phyloP scores from a whole-genome alignment of 352 stramenopile species.

The Phytophthora lateralis region DNA sequence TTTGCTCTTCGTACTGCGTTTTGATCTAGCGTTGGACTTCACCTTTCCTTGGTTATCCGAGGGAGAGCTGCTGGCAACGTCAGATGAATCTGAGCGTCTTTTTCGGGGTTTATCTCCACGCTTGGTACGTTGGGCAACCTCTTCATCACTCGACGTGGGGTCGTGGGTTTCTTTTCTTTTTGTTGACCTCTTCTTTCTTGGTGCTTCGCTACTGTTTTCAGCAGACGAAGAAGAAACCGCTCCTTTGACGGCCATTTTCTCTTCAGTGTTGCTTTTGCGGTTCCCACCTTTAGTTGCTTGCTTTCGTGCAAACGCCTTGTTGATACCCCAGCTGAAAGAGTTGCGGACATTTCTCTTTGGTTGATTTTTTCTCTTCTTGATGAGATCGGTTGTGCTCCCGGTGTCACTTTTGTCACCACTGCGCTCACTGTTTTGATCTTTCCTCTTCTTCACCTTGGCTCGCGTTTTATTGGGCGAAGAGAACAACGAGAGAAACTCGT shows the following conservation, averaged over 20 bases:
- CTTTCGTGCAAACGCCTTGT: slow-evolving; percentile 70
- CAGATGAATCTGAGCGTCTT: slow-evolving; percentile 15
- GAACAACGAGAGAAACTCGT: slow-evolving; percentile 64
- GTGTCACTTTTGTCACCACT: slow-evolving; percentile 21
- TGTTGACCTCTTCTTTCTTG: slow-evolving; percentile 10
- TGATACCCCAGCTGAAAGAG: slow-evolving; percentile 76
- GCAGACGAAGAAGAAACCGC: slow-evolving; percentile 32
- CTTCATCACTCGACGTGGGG: slow-evolving; percentile 19
- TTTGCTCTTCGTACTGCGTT: slow-evolving; percentile 6
- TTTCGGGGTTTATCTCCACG: slow-evolving; percentile 10
- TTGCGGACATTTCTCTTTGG: slow-evolving; percentile 63
- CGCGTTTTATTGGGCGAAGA: slow-evolving; percentile 19
- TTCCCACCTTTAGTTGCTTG: slow-evolving; percentile 31
- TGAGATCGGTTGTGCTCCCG: slow-evolving; percentile 19
- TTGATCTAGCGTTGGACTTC: slow-evolving; percentile 6
- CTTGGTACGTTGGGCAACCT: background rate
- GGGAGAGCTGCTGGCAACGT: slow-evolving; percentile 5
- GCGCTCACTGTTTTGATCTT: background rate
- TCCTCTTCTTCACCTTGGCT: slow-evolving; percentile 24
- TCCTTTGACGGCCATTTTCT: slow-evolving; percentile 2
- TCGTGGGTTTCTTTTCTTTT: slow-evolving; percentile 19
- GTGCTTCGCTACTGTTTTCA: slow-evolving; percentile 6
- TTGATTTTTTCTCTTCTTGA: slow-evolving; percentile 19
- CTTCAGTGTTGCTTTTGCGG: slow-evolving; percentile 6
- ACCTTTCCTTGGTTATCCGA: slow-evolving; percentile 17